Evolutionary conservation across 352 stramenopile genomes (phyloP), one percentile per base, ranked within the genome.

Genomic region (Pythium brassicae): DNA sequence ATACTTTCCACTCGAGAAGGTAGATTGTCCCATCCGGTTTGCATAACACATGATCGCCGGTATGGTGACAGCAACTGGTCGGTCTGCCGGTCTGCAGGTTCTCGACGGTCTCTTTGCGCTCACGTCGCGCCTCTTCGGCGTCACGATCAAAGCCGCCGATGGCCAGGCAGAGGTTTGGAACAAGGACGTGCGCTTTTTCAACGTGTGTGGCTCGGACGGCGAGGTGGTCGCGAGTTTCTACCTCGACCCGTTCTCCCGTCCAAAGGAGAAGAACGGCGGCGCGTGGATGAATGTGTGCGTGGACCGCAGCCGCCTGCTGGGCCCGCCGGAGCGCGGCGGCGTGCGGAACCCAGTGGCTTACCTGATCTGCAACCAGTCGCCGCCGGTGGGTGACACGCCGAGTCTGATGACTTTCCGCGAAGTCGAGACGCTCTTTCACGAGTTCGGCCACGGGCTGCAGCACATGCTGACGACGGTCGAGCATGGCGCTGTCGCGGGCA

Each of bases 231-330:
- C 96, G 12, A 92, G 84, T 43, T 99, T 99, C 70, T 99, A 88
- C 65, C 68, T 99, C 44, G 97, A 99, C 70, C 92, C 97, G 19
- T 99, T 98, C 63, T 98, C 93, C 37, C 89, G 97, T 7, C 96
- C 97, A 6, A 93, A 89, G 55, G 92, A 99, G 68, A 99, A 99
- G 78, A 87, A 97, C 46, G 96, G 96, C 35, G 97, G 97, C 35
- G 97, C 97, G 14, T 99, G 97, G 97, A 99, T 99, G 97, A 97
- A 96, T 67, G 89, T 94, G 42, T 99, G 95, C 55, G 81, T 98
- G 43, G 95, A 97, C 26, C 97, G 97, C 52, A 97, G 80, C 37
- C 78, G 89, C 22, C 78, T 97, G 32, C 68, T 98, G 22, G 83
- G 83, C 1, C 66, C 65, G 4, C 53, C 64, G 20, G 76, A 86